Evolutionary conservation across 441 rosid genomes (phyloP).

Genomic region (Lepidium campestre): DNA sequence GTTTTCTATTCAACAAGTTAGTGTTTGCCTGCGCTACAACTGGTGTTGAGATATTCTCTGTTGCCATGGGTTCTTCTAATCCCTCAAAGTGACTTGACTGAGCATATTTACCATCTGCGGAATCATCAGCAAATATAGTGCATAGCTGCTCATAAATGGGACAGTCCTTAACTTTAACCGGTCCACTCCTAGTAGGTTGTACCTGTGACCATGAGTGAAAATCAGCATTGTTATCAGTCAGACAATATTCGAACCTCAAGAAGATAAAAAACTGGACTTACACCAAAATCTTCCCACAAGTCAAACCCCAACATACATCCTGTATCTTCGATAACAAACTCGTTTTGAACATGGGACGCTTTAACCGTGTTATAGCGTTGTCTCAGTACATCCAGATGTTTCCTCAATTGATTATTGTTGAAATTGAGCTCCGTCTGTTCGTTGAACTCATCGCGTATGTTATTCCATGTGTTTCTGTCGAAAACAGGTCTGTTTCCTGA

Average conservation of each 20-base stretch:
- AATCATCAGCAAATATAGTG: conserved; percentile 58
- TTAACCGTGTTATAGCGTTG: conserved; percentile 55
- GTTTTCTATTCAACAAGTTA: conserved; percentile 25
- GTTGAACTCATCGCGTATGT: conserved; percentile 67
- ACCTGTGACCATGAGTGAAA: conserved; percentile 4
- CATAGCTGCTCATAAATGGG: conserved; percentile 70
- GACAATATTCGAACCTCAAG: background rate
- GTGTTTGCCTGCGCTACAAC: background rate
- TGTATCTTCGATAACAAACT: conserved; percentile 47
- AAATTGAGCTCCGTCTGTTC: conserved; percentile 53
- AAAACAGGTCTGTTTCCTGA: conserved; percentile 66
- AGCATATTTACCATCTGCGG: conserved; percentile 68
- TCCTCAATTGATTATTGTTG: conserved; percentile 74
- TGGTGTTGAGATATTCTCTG: conserved; percentile 20
- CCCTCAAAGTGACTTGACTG: conserved; percentile 86
- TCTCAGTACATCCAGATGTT: conserved; percentile 73
- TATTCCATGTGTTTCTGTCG: conserved; percentile 73
- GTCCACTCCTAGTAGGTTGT: conserved; percentile 41
- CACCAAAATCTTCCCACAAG: conserved; percentile 74
- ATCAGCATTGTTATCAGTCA: background rate
- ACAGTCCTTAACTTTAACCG: conserved; percentile 54
- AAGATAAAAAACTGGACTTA: conserved; percentile 17
- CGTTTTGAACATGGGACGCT: conserved; percentile 49
- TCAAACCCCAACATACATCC: conserved; percentile 56
- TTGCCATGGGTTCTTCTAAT: conserved; percentile 42